Conservation (phyloP, 1,139 yeast species). For the Geotrichum siamense region DNA sequence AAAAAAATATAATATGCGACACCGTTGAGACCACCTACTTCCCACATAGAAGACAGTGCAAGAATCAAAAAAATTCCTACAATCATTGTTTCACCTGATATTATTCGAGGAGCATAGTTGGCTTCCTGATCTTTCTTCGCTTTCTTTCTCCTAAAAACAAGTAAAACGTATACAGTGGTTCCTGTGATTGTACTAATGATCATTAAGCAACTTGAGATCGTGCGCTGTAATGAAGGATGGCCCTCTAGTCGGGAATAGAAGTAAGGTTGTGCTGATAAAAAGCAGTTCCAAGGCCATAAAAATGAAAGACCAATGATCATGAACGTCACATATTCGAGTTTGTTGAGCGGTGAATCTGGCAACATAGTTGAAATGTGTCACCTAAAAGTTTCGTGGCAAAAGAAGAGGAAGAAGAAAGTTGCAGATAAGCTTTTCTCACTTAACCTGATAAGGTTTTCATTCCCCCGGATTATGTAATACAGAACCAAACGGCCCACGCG, state of each 20-base stretch:
- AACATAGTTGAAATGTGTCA: not conserved
- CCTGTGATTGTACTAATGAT: constrained; percentile 72
- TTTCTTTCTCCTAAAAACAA: constrained; percentile 38
- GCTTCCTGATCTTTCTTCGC: constrained; percentile 53
- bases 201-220: constrained; percentile 84
- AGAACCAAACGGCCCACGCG: too few relatives aligned
- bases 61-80: constrained; percentile 46
- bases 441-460: too few relatives aligned
- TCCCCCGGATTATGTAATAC: too few relatives aligned
- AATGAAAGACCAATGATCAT: constrained; percentile 23
- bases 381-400: too few relatives aligned
- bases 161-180: constrained; percentile 49
- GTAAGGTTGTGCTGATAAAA: constrained; percentile 78
- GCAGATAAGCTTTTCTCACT: too few relatives aligned
- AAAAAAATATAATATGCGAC: constrained; percentile 45
- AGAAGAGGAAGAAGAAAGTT: too few relatives aligned
- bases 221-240: constrained; percentile 28
- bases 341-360: constrained; percentile 5
- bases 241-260: constrained; percentile 34
- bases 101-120: constrained; percentile 53
- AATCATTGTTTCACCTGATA: constrained; percentile 53
- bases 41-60: constrained; percentile 34
- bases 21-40: constrained; percentile 20
- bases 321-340: constrained; percentile 11
- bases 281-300: constrained; percentile 97